Base-by-base conservation (phyloP, 768 basidiomycete species). In the Russula virescens region DNA sequence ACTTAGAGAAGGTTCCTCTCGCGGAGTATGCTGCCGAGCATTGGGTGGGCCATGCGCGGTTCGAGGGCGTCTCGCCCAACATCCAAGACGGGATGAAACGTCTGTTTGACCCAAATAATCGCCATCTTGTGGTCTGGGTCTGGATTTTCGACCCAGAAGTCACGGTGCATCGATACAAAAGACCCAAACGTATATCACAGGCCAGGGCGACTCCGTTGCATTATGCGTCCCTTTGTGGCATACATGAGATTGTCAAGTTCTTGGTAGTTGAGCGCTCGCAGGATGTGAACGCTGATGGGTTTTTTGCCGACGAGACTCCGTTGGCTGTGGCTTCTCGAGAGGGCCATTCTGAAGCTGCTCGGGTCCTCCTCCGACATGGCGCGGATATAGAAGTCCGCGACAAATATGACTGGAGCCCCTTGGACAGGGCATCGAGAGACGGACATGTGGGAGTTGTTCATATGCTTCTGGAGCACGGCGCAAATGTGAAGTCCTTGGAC, bases 101-200 rank as follows among this genome's bases (percentile, higher is more conserved):
- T 38, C 38, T 38, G 2, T 38, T 38, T 38, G 38, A 38, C 38
- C 38, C 38, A 2, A 38, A 38, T 2, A 38, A 38, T 38, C 38
- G 13, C 10, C 38, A 38, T 11, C 10, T 38, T 38, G 8, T 11
- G 5, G 10, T 38, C 38, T 38, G 38, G 38, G 38, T 38, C 38
- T 38, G 38, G 38, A 38, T 38, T 38, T 14, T 7, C 10, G 38
- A 38, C 13, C 38, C 38, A 38, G 38, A 38, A 31, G 3, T 2
- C 10, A 2, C 19, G 1, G 0, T 5, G 5, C 0, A n/a, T 35
- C 34, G 34, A 35, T 23, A 0, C 34, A 7, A 2, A 2, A 3
- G 13, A 14, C 3, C 21, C 10, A 38, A 40, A 18, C 4, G 18
- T 9, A 23, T 23, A 1, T 5, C 8, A 9, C 11, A 23, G 23